phyloP scores from a whole-genome alignment of 2,329 filamentous ascomycete species.

The Arthrocladium fulminans region DNA sequence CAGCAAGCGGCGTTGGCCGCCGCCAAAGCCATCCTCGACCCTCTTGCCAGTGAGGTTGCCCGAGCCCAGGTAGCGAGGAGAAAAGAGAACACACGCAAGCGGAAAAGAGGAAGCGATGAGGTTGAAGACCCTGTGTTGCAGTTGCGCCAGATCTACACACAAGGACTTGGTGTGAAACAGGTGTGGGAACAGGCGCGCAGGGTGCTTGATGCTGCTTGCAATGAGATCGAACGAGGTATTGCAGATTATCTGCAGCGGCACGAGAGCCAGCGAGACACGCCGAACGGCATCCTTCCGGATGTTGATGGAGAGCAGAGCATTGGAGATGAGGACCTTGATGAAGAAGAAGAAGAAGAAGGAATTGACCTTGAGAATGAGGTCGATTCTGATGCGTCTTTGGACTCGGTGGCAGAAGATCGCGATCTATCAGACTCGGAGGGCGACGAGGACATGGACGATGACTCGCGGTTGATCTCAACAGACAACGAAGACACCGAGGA shows the following conservation, averaged over 20 bases:
- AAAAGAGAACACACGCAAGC: slow-evolving; percentile 51
- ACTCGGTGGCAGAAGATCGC: slow-evolving; percentile 12
- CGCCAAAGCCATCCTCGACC: slow-evolving; percentile 72
- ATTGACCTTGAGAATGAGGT: slow-evolving; percentile 9
- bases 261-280: slow-evolving; percentile 2
- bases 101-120: slow-evolving; percentile 27
- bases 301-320: slow-evolving; percentile 13
- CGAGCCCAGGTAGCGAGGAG: slow-evolving; percentile 62
- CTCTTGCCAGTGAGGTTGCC: slow-evolving; percentile 63
- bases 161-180: slow-evolving; percentile 80
- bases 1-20: slow-evolving; percentile 62
- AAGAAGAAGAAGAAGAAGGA: slow-evolving; percentile 15
- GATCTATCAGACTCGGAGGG: not conserved
- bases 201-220: slow-evolving; percentile 50
- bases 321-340: slow-evolving; percentile 17
- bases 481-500: slow-evolving; percentile 25
- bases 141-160: slow-evolving; percentile 70
- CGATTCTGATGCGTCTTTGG: slow-evolving; percentile 12
- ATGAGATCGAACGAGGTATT: slow-evolving; percentile 22
- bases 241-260: slow-evolving; percentile 9
- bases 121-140: slow-evolving; percentile 53
- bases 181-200: slow-evolving; percentile 89
- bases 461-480: slow-evolving; percentile 12
- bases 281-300: slow-evolving; percentile 5
- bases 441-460: slow-evolving; percentile 22